Conservation (phyloP, 2,329 filamentous ascomycete species). For the Fusarium verrucosum region DNA sequence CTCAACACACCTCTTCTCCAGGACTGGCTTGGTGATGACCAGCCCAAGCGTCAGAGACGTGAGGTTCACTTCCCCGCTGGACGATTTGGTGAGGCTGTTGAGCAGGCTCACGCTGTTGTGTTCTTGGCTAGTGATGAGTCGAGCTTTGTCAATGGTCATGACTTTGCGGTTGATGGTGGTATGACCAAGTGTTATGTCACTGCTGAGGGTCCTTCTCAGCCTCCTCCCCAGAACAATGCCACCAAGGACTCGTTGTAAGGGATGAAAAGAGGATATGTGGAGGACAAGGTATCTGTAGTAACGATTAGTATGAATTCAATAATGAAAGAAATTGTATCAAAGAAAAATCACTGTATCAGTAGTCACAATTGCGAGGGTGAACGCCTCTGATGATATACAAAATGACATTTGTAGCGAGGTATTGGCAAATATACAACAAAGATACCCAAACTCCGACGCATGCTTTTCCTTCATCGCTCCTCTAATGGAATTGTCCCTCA, state of each 20-base stretch:
- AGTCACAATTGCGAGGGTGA: constrained; percentile 13
- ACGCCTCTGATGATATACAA: constrained; percentile 8
- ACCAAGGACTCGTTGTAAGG: constrained; percentile 55
- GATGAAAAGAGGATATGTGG: not conserved
- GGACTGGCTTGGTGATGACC: constrained; percentile 91
- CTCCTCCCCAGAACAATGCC: constrained; percentile 70
- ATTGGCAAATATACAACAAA: constrained; percentile 18
- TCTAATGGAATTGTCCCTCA: constrained; percentile 70
- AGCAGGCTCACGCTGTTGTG: constrained; percentile 89
- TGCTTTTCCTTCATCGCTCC: constrained; percentile 34
- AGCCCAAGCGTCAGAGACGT: constrained; percentile 80
- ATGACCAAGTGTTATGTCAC: constrained; percentile 93
- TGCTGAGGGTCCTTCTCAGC: constrained; percentile 65
- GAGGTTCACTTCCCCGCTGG: constrained; percentile 91
- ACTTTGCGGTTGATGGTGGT: constrained; percentile 95
- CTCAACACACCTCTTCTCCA: constrained; percentile 92
- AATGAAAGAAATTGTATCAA: constrained; percentile 23
- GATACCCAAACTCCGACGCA: constrained; percentile 41
- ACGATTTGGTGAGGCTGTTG: constrained; percentile 90
- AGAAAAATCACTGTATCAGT: not conserved
- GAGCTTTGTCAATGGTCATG: constrained; percentile 88
- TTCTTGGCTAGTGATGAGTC: constrained; percentile 89
- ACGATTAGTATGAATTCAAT: constrained; percentile 34
- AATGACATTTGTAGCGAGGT: constrained; percentile 32
- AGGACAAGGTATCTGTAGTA: constrained; percentile 14